A percentile compares a stretch with the other conserved stretches of the same genome.
Conservation (phyloP, 306 rosid genomes). For the Luffa aegyptiaca region DNA sequence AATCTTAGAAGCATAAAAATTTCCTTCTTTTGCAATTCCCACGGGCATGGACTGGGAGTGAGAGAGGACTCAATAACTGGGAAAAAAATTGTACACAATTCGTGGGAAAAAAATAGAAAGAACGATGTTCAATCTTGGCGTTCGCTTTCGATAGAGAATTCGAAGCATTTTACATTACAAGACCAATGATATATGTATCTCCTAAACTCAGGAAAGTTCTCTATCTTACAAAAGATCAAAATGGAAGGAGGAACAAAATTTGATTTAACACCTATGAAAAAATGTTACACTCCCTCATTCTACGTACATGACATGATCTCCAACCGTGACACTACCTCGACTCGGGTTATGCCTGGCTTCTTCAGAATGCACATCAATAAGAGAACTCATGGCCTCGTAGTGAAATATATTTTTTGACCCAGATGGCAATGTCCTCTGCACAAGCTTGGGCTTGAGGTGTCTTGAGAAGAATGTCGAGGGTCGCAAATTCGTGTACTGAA, state of each 20-base stretch:
- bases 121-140: background rate
- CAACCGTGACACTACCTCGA: constrained; percentile 8
- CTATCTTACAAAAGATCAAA: constrained; percentile 47
- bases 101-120: background rate
- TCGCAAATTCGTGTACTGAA: constrained; percentile 89
- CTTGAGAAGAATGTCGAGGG: constrained; percentile 87
- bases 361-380: constrained; percentile 36
- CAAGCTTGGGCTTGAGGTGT: constrained; percentile 85
- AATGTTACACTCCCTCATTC: constrained; percentile 11
- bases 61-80: background rate
- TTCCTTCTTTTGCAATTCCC: background rate
- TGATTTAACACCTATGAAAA: background rate
- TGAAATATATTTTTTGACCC: constrained; percentile 90
- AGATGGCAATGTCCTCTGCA: constrained; percentile 91
- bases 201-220: constrained; percentile 33
- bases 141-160: constrained; percentile 1
- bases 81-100: background rate
- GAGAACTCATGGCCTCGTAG: constrained; percentile 93
- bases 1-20: background rate
- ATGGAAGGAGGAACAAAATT: constrained; percentile 2
- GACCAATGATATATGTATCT: constrained; percentile 2
- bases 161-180: constrained; percentile 8
- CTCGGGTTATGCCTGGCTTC: constrained; percentile 14
- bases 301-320: background rate
- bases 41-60: background rate